Conservation (phyloP, 441 rosid species). For the Euphorbia schlechtendalii region DNA sequence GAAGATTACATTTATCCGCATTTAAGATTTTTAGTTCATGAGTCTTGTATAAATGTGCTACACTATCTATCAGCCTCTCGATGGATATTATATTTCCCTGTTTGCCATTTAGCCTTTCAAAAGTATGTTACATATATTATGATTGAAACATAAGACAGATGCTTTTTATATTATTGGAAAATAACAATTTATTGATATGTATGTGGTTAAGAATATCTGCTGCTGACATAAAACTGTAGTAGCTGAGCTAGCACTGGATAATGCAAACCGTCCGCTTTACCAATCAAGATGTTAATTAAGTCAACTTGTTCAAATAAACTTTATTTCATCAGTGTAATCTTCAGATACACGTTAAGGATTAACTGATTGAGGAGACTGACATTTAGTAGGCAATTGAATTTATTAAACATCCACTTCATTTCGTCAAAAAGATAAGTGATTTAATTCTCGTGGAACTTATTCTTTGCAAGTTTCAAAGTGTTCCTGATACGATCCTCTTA, state of each 20-base stretch:
- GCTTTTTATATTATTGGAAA: not conserved
- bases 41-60: not conserved
- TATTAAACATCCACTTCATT: not conserved
- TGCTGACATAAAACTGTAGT: not conserved
- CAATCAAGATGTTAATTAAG: not conserved
- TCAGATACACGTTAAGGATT: slow-evolving; percentile 1
- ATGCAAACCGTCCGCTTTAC: not conserved
- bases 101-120: not conserved
- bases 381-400: not conserved
- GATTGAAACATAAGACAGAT: not conserved
- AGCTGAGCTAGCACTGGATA: not conserved
- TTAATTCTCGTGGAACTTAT: not conserved
- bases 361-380: not conserved
- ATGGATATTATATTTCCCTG: not conserved
- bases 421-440: not conserved
- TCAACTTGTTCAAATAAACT: no score
- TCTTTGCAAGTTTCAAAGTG: not conserved
- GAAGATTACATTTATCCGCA: not conserved
- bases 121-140: not conserved
- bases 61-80: not conserved
- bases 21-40: not conserved
- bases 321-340: not conserved
- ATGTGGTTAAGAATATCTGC: not conserved
- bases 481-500: not conserved
- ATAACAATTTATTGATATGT: not conserved